phyloP scores from a whole-genome alignment of 768 basidiomycete genomes.

The Termitomyces sp. region DNA sequence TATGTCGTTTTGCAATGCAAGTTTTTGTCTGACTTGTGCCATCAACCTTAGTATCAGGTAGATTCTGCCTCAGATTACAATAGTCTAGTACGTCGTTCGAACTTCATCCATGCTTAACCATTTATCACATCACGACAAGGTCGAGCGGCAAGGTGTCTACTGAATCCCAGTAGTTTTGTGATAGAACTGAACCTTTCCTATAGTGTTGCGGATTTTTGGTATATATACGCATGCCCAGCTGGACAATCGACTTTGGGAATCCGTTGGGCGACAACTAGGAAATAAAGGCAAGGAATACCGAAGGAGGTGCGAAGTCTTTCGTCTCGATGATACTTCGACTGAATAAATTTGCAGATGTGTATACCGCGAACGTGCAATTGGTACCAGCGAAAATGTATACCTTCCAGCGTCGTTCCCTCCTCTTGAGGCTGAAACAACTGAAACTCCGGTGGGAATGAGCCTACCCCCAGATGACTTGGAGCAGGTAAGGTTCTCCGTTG shows the following conservation, averaged over 20 bases:
- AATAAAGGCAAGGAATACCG: slow-evolving; percentile 47
- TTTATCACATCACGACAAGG: not conserved
- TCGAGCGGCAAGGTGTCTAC: slow-evolving; percentile 11
- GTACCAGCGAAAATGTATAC: slow-evolving; percentile 37
- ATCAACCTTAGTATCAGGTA: slow-evolving; percentile 11
- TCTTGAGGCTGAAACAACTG: slow-evolving; percentile 17
- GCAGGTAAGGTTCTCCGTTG: slow-evolving; percentile 30
- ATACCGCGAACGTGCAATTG: slow-evolving; percentile 30
- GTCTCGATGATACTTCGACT: not conserved
- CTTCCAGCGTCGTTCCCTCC: slow-evolving; percentile 50
- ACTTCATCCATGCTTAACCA: not conserved
- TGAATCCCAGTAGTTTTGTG: not conserved
- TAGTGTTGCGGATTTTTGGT: slow-evolving; percentile 14
- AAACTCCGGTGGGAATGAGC: slow-evolving; percentile 20
- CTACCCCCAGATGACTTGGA: slow-evolving; percentile 40
- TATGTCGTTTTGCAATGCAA: not conserved
- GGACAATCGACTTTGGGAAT: slow-evolving; percentile 32
- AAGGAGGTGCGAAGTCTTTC: slow-evolving; percentile 30
- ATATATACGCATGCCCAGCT: slow-evolving; percentile 33
- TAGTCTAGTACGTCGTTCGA: not conserved
- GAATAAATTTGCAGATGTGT: slow-evolving; percentile 32
- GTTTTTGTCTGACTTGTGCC: not conserved
- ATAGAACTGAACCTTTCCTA: not conserved
- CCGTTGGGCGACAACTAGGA: slow-evolving; percentile 30
- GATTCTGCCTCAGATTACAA: slow-evolving; percentile 12